phyloP scores from a whole-genome alignment of 495 filamentous ascomycete genomes.

The Aspergillus sparsus region DNA sequence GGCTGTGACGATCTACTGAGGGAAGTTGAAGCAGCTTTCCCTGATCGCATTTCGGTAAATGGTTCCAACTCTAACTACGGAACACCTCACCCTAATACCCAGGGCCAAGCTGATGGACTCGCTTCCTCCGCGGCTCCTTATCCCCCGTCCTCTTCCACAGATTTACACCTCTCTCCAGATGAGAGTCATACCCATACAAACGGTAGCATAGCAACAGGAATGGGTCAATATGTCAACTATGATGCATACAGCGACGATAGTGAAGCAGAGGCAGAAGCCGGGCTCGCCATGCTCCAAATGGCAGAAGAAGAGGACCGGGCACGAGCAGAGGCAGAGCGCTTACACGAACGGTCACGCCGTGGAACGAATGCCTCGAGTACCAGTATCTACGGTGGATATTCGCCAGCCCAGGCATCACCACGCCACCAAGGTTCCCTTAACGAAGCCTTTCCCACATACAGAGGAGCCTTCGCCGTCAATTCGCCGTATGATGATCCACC shows the following conservation, averaged over 20 bases:
- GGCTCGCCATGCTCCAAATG: slow-evolving; percentile 77
- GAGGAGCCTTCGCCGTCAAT: slow-evolving; percentile 67
- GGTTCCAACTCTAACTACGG: slow-evolving; percentile 26
- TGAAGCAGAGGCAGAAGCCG: slow-evolving; percentile 87
- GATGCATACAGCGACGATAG: slow-evolving; percentile 70
- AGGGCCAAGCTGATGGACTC: slow-evolving; percentile 18
- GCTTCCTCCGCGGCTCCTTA: neutral
- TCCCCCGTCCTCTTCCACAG: neutral
- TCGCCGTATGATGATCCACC: slow-evolving; percentile 70
- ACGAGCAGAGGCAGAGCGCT: slow-evolving; percentile 46
- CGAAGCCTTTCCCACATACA: slow-evolving; percentile 72
- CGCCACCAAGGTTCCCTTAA: slow-evolving; percentile 60
- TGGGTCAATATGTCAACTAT: slow-evolving; percentile 52
- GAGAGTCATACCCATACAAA: slow-evolving; percentile 53
- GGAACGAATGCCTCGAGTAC: slow-evolving; percentile 45
- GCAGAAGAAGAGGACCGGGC: slow-evolving; percentile 78
- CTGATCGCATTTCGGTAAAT: slow-evolving; percentile 35
- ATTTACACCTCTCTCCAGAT: slow-evolving; percentile 35
- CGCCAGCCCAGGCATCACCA: slow-evolving; percentile 27
- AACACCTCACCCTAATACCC: slow-evolving; percentile 21
- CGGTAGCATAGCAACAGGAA: slow-evolving; percentile 46
- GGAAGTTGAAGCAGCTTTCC: slow-evolving; percentile 50
- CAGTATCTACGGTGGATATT: slow-evolving; percentile 33
- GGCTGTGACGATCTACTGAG: slow-evolving; percentile 49
- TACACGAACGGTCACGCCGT: slow-evolving; percentile 56